Percentiles rank a stretch among this genome's conserved stretches.
phyloP scores from a whole-genome alignment of 352 stramenopile species.

The Nothophytophthora sp. region DNA sequence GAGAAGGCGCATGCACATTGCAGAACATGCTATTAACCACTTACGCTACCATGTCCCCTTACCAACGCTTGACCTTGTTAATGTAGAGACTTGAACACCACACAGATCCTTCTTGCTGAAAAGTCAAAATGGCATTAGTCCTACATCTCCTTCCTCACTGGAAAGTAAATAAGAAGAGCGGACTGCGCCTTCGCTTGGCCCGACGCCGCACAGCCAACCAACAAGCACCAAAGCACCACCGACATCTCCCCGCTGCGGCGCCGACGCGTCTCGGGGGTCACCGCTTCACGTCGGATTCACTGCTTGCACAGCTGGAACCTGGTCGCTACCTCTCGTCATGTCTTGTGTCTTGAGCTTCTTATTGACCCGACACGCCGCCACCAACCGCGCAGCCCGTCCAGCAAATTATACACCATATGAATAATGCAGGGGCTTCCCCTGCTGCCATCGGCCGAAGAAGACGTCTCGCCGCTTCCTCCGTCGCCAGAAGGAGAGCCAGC shows the following conservation, averaged over 20 bases:
- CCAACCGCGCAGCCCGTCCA: constrained; percentile 12
- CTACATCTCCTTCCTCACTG: constrained; percentile 31
- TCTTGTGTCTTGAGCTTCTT: constrained; percentile 23
- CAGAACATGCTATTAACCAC: no score
- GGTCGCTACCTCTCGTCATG: no score
- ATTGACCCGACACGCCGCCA: constrained; percentile 3
- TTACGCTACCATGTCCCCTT: not conserved
- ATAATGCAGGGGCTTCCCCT: constrained; percentile 32
- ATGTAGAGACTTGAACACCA: constrained; percentile 21
- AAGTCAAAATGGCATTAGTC: constrained; percentile 39
- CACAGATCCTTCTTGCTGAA: constrained; percentile 10
- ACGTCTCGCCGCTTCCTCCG: constrained; percentile 3
- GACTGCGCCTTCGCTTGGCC: constrained; percentile 7
- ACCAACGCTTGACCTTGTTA: constrained; percentile 10
- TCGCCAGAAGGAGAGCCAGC: constrained; percentile 12
- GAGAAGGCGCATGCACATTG: not conserved
- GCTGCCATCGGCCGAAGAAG: constrained; percentile 18
- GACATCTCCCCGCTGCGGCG: constrained; percentile 2
- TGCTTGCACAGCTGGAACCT: constrained; percentile 22
- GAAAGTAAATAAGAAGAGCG: constrained; percentile 27
- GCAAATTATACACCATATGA: constrained; percentile 40
- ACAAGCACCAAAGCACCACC: constrained; percentile 30
- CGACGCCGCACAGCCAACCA: constrained; percentile 8
- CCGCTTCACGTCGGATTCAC: constrained; percentile 2
- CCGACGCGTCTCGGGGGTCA: constrained; percentile 2